Conservation (phyloP, 2,329 filamentous ascomycete species). For the Waltergamsia citrina region DNA sequence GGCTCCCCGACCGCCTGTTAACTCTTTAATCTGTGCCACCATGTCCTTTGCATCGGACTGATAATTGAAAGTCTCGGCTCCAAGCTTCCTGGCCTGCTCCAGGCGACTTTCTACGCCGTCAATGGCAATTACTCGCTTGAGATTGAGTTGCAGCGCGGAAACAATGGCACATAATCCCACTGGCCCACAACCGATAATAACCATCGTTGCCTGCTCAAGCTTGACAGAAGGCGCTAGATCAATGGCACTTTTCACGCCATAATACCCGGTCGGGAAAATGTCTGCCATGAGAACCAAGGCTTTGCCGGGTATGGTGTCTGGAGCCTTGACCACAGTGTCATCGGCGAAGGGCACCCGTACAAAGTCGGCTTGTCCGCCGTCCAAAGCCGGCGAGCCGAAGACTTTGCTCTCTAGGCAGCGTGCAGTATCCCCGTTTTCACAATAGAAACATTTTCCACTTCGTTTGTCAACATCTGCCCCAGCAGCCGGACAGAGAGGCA, state of each 20-base stretch:
- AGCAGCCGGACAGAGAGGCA: neutral
- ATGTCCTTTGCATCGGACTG: conserved; percentile 55
- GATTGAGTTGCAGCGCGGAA: conserved; percentile 59
- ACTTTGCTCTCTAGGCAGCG: conserved; percentile 63
- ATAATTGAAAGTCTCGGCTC: conserved; percentile 80
- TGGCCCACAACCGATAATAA: conserved; percentile 77
- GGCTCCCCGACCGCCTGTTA: conserved; percentile 72
- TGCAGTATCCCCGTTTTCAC: conserved; percentile 64
- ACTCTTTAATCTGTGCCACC: conserved; percentile 59
- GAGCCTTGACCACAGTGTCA: conserved; percentile 6
- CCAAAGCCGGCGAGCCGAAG: conserved; percentile 60
- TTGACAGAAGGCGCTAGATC: conserved; percentile 31
- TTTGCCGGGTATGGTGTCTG: conserved; percentile 53
- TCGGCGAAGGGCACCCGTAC: conserved; percentile 71
- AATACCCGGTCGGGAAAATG: conserved; percentile 83
- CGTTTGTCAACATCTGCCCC: neutral
- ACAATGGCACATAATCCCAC: conserved; percentile 79
- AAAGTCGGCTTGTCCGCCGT: conserved; percentile 77
- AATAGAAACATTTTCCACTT: conserved; percentile 70
- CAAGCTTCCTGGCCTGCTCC: conserved; percentile 61
- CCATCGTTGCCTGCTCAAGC: conserved; percentile 51
- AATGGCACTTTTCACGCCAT: conserved; percentile 72
- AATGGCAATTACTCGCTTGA: conserved; percentile 68
- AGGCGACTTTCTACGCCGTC: conserved; percentile 70
- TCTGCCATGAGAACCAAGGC: conserved; percentile 83